phyloP scores from a whole-genome alignment of 2,329 filamentous ascomycete genomes.

The Fonsecaea nubica region DNA sequence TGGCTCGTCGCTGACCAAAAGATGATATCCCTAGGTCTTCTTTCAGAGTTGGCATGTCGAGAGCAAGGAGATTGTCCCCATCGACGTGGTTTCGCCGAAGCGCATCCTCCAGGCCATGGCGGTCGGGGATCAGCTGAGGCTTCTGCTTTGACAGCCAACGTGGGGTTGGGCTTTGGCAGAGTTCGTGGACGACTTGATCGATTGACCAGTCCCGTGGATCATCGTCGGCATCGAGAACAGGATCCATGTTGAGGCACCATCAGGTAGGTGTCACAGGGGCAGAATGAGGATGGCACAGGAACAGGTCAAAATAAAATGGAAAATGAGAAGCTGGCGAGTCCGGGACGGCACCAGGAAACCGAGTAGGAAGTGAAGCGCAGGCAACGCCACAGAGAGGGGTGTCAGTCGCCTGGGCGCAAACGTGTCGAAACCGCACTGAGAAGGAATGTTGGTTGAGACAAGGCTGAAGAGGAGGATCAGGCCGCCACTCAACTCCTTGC shows the following conservation, averaged over 20 bases:
- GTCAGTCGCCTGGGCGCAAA: background rate
- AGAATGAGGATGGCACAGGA: conserved; percentile 2
- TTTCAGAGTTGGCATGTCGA: conserved; percentile 56
- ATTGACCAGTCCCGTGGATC: conserved; percentile 80
- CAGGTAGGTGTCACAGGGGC: background rate
- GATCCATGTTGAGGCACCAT: conserved; percentile 25
- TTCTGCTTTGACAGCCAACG: conserved; percentile 46
- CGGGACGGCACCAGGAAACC: background rate
- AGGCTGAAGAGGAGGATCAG: background rate
- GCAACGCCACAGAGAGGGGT: background rate
- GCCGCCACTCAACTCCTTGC: background rate
- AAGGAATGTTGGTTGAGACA: background rate
- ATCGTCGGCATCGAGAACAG: conserved; percentile 42
- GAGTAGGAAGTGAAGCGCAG: conserved; percentile 7
- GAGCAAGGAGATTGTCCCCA: conserved; percentile 66
- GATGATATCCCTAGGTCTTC: conserved; percentile 65
- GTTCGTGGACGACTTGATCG: conserved; percentile 68
- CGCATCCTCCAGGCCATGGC: conserved; percentile 58
- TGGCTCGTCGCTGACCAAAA: conserved; percentile 63
- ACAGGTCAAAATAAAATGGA: too few species aligned
- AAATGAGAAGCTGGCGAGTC: background rate
- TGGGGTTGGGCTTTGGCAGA: conserved; percentile 64
- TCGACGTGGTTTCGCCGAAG: conserved; percentile 70
- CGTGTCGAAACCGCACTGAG: background rate
- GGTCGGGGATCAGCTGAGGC: conserved; percentile 53